Evolutionary conservation across 768 basidiomycete species (phyloP), one percentile per base, ranked within the genome.

Genomic region (Phylloporus arenicola): DNA sequence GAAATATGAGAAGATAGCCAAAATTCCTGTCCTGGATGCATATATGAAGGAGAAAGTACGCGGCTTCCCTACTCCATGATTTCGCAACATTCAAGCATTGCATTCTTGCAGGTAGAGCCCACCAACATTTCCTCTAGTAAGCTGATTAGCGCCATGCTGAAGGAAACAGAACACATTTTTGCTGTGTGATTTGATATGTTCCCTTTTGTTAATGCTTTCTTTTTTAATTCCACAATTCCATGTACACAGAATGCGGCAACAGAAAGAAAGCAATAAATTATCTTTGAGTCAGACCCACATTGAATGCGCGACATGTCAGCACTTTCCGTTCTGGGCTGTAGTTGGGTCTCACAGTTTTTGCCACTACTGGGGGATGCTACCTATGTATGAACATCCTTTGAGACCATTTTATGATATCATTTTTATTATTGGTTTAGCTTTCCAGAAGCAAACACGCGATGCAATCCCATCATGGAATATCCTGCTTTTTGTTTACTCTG

Each of bases 1-100:
- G 69, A 92, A 92, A 64, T 92, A 89, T 54, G 87, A 86, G 61
- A 93, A 90, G 64, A 69, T 78, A 4, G 86, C 91, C 13, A 82
- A 77, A 65, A 84, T 88, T 30, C 75, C 78, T 12, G 83, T 81
- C 19, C 81, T 88, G 63, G 75, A 83, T 22, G 76, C 84, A 35
- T 97, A 94, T 63, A 92, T 87, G 75, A 70, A 75, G 33, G 89
- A 93, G 63, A 86, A 83, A 69, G 89, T 87, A 60, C 3, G 57
- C 9, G 20, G 10, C 16, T 19, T 19, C 1, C 3, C 9, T 39
- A 35, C 14, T 44, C 3, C 4, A 31, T 25, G 16, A 27, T 35
- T 25, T 24, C 34, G 9, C 9, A 19, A 37, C 13, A 24, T 31
- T 44, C 3, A 43, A 29, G 4, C 8, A 13, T 14, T 43, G 8